These are phyloP conservation scores for Podila horticola DNA, from an alignment of 192 early-diverging fungal species.

Conservation along the genomic window DNA sequence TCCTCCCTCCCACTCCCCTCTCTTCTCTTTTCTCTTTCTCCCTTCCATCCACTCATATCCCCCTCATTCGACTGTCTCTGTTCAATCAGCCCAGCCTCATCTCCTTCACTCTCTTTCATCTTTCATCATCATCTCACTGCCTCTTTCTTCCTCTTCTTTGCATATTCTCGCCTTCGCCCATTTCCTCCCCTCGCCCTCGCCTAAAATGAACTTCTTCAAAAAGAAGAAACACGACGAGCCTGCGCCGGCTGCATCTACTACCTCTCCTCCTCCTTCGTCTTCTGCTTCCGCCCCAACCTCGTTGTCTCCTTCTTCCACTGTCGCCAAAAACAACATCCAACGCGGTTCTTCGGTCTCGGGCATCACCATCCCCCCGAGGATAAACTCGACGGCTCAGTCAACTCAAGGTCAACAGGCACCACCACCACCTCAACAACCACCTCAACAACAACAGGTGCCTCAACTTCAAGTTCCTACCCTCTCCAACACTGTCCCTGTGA, in stretches of 20 bases:
- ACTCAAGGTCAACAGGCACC: neutral
- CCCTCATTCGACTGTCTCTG: neutral
- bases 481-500: neutral
- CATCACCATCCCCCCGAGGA: constrained; percentile 14
- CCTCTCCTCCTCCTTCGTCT: neutral
- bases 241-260: constrained; percentile 4
- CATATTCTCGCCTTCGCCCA: constrained; percentile 1
- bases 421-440: neutral
- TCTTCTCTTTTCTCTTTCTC: neutral
- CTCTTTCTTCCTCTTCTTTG: neutral
- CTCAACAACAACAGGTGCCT: constrained; percentile 8
- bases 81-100: neutral
- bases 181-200: neutral
- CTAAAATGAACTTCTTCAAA: constrained; percentile 29
- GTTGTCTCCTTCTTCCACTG: too few species aligned
- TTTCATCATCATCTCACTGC: neutral
- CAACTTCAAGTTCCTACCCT: constrained; percentile 10
- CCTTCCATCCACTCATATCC: neutral
- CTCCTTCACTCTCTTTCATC: neutral
- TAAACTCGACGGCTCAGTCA: constrained; percentile 5
- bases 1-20: neutral
- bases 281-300: too few species aligned
- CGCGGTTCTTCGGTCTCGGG: constrained; percentile 27
- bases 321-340: neutral
- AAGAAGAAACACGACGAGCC: constrained; percentile 21